Evolutionary conservation across 2,329 filamentous ascomycete species (phyloP), one percentile per base, ranked within the genome.

Genomic region (Colletotrichum coccodes): DNA sequence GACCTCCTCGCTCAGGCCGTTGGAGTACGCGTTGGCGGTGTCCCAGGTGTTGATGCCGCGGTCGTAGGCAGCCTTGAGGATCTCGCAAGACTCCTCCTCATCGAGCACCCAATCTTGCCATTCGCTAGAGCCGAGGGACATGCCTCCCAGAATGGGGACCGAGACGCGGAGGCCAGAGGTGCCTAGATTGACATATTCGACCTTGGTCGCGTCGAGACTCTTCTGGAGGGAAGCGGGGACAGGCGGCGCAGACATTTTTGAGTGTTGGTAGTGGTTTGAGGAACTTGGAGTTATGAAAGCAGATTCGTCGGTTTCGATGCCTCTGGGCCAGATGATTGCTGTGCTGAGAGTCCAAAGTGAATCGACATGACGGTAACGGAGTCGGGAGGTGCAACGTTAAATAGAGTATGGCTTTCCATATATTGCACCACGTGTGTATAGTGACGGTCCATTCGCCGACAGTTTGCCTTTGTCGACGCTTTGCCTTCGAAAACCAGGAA

Each of bases 1-100:
- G 71, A 93, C 86, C 58, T 83, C 79, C 75, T 94, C 91, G 3
- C 86, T 90, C 8, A 79, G 75, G 26, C 91, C 91, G 74, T 92
- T 89, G 21, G 84, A 88, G 78, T 90, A 89, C 42, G 84, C 81
- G 71, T 90, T 85, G 18, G 87, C 87, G 47, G 83, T 85, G 64
- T 85, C 81, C 78, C 78, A 82, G 8, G 70, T 71, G 49, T 67
- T 71, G 52, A 71, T 70, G 30, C 70, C 70, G 6, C 70, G 56
- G 26, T 71, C 68, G 23, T 68, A 71, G 14, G 70, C 70, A 18
- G 60, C 64, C 28, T 71, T 71, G 23, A 71, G 64, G 16, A 71
- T 54, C 26, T 62, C 67, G 7, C 64, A 28, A 8, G 62, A 65
- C 7, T 57, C 63, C 12, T 64, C 60, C 23, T 71, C 68, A 6